Evolutionary conservation across 805 yeast species (phyloP), one percentile per base, ranked within the genome.

Genomic region (Metschnikowia santaceciliae): DNA sequence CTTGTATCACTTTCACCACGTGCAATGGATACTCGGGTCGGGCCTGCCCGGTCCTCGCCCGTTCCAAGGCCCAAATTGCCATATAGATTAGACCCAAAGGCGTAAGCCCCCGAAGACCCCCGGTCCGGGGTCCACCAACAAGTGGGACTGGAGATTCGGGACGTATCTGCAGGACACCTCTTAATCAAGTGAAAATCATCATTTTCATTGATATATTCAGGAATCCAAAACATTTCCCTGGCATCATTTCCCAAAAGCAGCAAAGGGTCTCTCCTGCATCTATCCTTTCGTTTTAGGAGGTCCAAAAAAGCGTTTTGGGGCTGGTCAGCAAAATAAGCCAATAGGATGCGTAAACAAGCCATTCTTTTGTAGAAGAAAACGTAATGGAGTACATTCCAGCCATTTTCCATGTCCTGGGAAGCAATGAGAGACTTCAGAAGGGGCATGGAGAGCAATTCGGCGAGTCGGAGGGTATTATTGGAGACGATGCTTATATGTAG

Each of bases 341-440:
- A 36, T 19, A 74, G 49, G 1, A 63, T 65, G 48, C 74, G 76
- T 8, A 84, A 82, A 61, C 86, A 78, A 17, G 76, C 61, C 39
- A 84, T 67, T 49, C 84, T 74, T 33, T 82, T 86, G 54, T 78
- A 69, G 56, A 73, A 80, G 13, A 87, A 69, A 3, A 90, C 81
- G 53, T 82, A 79, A 65, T 91, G 97, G 30, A 91, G 71, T 23
- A 89, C 81, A 40, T 88, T 86, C 86, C 95, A 90, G 1, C 89
- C 86, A 61, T 81, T 88, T 65, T 90, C 97, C 47, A 71, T 71
- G 64, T 91, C 97, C 2, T 72, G 67, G 0, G 68, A 58, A 2
- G 76, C 57, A 48, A 74, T 37, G 1, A 70, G 52, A n/a, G 49
- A 44, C 46, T 82, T 81, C 20, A 79, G 61, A 15, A 76, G 74